Evolutionary conservation across 305 asterid genomes (phyloP).

Genomic region (Fraxinus xanthoxyloides): DNA sequence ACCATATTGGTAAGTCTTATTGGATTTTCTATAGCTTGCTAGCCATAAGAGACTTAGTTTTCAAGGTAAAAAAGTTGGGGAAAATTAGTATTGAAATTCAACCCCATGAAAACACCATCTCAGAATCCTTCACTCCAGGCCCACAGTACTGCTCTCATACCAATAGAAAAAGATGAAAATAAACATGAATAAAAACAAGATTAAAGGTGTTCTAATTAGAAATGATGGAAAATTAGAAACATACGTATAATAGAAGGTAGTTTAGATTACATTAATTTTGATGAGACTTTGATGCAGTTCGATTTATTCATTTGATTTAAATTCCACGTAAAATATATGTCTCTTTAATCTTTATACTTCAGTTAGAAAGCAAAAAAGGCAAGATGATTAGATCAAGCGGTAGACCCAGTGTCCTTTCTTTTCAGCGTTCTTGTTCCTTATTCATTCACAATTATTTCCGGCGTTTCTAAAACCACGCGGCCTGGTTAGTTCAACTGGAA

Average conservation of each 20-base stretch:
- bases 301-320: not conserved
- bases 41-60: not conserved
- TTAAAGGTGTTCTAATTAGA: not conserved
- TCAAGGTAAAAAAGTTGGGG: not conserved
- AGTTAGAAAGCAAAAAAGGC: not conserved
- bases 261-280: not conserved
- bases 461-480: not conserved
- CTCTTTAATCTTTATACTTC: not conserved
- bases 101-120: not conserved
- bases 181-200: not conserved
- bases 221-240: not conserved
- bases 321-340: not conserved
- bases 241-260: not conserved
- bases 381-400: not conserved
- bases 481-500: not conserved
- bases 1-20: constrained; percentile 50
- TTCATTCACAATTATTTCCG: not conserved
- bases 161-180: not conserved
- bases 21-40: not conserved
- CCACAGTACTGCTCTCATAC: not conserved
- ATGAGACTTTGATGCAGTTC: not conserved
- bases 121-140: not conserved
- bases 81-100: not conserved
- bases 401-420: not conserved
- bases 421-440: not conserved